These are phyloP conservation scores for Cladosporium sp. DNA, from an alignment of 2,329 filamentous ascomycete species.

Conservation along the genomic window DNA sequence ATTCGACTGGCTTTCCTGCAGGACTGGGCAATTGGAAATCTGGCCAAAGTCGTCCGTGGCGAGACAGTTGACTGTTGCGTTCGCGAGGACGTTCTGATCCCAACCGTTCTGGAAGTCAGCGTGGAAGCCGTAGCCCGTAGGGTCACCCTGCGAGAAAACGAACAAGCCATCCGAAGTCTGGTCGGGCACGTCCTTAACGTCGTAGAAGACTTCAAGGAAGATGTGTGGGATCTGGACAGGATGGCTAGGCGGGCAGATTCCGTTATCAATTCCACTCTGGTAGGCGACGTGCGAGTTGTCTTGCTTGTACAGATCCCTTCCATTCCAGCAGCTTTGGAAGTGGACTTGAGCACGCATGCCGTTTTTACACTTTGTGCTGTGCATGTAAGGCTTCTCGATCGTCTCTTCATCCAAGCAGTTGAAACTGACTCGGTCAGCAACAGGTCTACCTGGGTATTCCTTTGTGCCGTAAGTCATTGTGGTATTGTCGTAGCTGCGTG, in stretches of 20 bases:
- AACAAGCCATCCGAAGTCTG: constrained; percentile 41
- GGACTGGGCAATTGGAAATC: constrained; percentile 38
- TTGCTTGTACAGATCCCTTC: constrained; percentile 37
- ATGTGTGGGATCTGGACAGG: constrained; percentile 41
- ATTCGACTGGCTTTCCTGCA: constrained; percentile 33
- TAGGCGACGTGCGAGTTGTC: constrained; percentile 47
- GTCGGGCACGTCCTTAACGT: constrained; percentile 37
- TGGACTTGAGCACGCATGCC: constrained; percentile 41
- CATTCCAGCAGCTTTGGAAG: constrained; percentile 42
- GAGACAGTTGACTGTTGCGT: constrained; percentile 40
- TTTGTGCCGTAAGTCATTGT: constrained; percentile 40
- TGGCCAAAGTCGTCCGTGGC: constrained; percentile 38
- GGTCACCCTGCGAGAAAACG: constrained; percentile 50
- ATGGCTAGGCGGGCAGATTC: constrained; percentile 44
- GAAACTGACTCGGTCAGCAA: constrained; percentile 55
- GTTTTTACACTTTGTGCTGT: constrained; percentile 36
- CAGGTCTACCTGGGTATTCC: constrained; percentile 39
- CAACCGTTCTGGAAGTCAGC: constrained; percentile 56
- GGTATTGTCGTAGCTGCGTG: constrained; percentile 49
- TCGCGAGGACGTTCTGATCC: constrained; percentile 42
- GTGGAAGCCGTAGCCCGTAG: constrained; percentile 55
- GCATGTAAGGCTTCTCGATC: constrained; percentile 36
- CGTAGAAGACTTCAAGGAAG: constrained; percentile 45
- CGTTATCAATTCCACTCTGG: constrained; percentile 41
- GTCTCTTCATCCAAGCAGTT: constrained; percentile 30